Percentiles rank a stretch among this genome's conserved stretches.
phyloP scores from a whole-genome alignment of 2,329 filamentous ascomycete species.

The Albophoma yamanashiensis region DNA sequence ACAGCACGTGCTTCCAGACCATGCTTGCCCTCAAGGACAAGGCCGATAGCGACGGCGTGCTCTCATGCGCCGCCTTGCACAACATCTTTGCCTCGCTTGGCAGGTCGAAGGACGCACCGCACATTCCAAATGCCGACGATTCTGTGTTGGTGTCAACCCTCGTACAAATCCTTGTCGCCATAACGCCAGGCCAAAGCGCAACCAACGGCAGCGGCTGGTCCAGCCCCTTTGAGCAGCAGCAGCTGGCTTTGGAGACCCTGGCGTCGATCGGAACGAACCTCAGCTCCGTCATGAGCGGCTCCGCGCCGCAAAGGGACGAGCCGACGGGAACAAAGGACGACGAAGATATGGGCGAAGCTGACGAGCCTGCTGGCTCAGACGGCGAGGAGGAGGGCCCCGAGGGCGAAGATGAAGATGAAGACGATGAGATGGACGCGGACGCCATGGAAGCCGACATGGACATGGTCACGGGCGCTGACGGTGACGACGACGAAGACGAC shows the following conservation, averaged over 20 bases:
- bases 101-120: conserved; percentile 9
- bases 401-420: conserved; percentile 29
- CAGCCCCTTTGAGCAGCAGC: conserved; percentile 33
- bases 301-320: conserved; percentile 12
- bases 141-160: conserved; percentile 24
- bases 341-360: conserved; percentile 25
- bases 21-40: conserved; percentile 37
- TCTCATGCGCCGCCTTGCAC: conserved; percentile 51
- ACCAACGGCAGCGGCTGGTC: conserved; percentile 25
- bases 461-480: conserved; percentile 44
- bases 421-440: conserved; percentile 45
- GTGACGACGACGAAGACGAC: conserved; percentile 23
- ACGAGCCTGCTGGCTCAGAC: conserved; percentile 23
- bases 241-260: conserved; percentile 49
- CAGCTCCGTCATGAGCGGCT: conserved; percentile 35
- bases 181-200: conserved; percentile 13
- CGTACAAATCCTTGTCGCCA: conserved; percentile 17
- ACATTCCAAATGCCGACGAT: conserved; percentile 19
- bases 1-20: conserved; percentile 34
- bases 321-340: conserved; percentile 28
- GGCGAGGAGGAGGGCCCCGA: conserved; percentile 15
- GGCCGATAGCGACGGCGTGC: conserved; percentile 37
- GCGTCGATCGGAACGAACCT: conserved; percentile 54
- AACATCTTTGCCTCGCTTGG: conserved; percentile 43
- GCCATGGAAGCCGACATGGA: conserved; percentile 56